Evolutionary conservation across 2,329 filamentous ascomycete genomes (phyloP), one percentile per base, ranked within the genome.

Genomic region (Fusarium sp.): DNA sequence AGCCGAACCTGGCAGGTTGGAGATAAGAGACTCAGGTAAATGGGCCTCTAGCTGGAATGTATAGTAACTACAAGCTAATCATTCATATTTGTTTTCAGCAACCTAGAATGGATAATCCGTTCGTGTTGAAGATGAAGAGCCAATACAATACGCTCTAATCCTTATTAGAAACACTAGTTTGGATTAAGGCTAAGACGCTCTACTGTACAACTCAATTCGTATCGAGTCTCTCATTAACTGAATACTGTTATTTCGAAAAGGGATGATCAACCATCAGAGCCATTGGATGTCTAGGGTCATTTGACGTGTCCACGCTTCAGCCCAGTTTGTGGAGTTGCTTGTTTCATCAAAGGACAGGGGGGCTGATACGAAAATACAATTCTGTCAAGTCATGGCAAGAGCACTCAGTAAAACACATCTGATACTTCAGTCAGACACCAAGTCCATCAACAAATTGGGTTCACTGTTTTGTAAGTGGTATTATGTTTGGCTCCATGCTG

Each of bases 221-320:
- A 6, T 38, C 16, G 6, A 36, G 12, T 20, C 18, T 26, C 3
- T 44, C 34, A 33, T 28, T 9, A 11, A 33, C 26, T 18, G 15
- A 8, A 34, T n/a, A 13, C 31, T 15, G 16, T 10, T 10, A 23
- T 15, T 28, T 30, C 8, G 16, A 45, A 4, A 45, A 28, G 11
- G 10, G 13, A 44, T 30, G 10, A 36, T 36, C 7, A n/a, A 34
- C 18, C 30, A 16, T 51, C 33, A 33, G 40, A 57, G 8, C 45
- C 51, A 47, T 40, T 13, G 49, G 44, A 34, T 15, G 36, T 23
- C 57, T 38, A 28, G 13, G 28, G 18, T 15, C 18, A 44, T 40
- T 30, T 69, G 61, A 69, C 65, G 53, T 16, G 40, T 6, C 6
- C 53, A 52, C 46, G 23, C 34, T 42, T 54, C 63, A 65, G 67